A percentile compares a stretch with the other conserved stretches of the same genome.
Conservation (phyloP, 2,329 filamentous ascomycete genomes). For the Pestalotiopsis sp. region DNA sequence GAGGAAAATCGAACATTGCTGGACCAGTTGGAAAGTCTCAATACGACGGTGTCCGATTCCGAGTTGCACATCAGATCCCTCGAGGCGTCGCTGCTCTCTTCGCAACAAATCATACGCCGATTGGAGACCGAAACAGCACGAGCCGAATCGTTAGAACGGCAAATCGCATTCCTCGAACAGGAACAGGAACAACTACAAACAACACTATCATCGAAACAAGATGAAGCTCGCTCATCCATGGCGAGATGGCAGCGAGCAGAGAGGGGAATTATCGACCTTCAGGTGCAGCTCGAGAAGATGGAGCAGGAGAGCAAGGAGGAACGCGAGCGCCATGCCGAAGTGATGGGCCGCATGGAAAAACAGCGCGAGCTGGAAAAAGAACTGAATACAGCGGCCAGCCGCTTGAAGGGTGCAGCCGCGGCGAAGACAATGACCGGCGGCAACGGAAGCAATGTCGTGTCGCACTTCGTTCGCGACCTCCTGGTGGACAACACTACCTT, state of each 20-base stretch:
- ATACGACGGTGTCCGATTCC: constrained; percentile 76
- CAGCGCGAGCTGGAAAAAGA: constrained; percentile 82
- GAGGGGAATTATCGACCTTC: constrained; percentile 73
- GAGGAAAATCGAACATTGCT: constrained; percentile 82
- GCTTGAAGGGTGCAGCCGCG: constrained; percentile 80
- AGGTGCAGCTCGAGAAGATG: constrained; percentile 87
- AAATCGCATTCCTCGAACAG: constrained; percentile 77
- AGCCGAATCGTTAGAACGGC: constrained; percentile 78
- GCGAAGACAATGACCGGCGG: constrained; percentile 64
- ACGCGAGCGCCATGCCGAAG: constrained; percentile 77
- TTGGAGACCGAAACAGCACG: constrained; percentile 74
- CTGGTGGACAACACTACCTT: constrained; percentile 93
- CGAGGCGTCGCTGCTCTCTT: constrained; percentile 74
- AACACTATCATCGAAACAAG: constrained; percentile 66
- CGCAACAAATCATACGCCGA: constrained; percentile 75
- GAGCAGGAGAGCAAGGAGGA: constrained; percentile 83
- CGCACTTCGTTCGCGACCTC: constrained; percentile 94
- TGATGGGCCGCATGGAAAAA: constrained; percentile 81
- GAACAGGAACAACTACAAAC: constrained; percentile 77
- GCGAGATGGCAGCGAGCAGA: constrained; percentile 87
- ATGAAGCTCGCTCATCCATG: constrained; percentile 78
- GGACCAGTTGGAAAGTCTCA: constrained; percentile 83
- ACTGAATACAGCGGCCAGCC: constrained; percentile 75
- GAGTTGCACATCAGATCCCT: constrained; percentile 79
- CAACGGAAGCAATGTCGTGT: constrained; percentile 73